Evolutionary conservation across 768 basidiomycete genomes (phyloP).

Genomic region (Pleurotus sapidus): DNA sequence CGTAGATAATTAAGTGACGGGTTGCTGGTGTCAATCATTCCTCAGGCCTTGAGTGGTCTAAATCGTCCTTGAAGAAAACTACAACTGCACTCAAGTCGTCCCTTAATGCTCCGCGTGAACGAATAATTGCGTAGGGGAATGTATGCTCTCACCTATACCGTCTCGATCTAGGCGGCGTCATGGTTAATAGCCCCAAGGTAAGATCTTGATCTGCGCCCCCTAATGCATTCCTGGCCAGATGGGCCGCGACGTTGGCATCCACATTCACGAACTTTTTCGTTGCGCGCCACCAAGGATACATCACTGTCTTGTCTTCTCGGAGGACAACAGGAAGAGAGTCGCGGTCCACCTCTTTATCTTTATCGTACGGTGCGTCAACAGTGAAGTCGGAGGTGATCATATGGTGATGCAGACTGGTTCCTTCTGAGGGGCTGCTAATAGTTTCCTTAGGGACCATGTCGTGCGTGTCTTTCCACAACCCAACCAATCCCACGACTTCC

Average conservation of each 20-base stretch:
- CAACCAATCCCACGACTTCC: slow-evolving; percentile 52
- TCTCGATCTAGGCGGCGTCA: slow-evolving; percentile 35
- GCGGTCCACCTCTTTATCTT: slow-evolving; percentile 10
- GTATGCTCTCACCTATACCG: slow-evolving; percentile 29
- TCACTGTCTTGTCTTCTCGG: slow-evolving; percentile 26
- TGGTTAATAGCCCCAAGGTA: slow-evolving; percentile 33
- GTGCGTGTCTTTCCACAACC: slow-evolving; percentile 23
- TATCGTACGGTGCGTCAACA: neutral
- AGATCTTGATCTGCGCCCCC: slow-evolving; percentile 47
- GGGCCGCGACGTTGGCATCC: slow-evolving; percentile 43
- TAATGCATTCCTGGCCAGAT: slow-evolving; percentile 52
- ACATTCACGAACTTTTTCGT: slow-evolving; percentile 37
- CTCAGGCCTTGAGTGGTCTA: neutral
- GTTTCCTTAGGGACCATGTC: neutral
- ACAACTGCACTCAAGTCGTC: slow-evolving; percentile 3
- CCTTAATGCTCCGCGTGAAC: neutral
- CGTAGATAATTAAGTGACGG: too few relatives aligned
- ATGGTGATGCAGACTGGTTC: neutral
- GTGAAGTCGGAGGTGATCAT: neutral
- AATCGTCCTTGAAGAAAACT: slow-evolving; percentile 2
- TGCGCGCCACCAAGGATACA: slow-evolving; percentile 32
- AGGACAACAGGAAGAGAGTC: slow-evolving; percentile 27
- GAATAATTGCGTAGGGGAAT: too few relatives aligned
- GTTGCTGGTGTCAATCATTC: neutral
- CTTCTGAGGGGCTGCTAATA: neutral